A percentile compares a stretch with the other conserved stretches of the same genome.
phyloP scores from a whole-genome alignment of 352 stramenopile genomes.

The Vaucheria bursata region DNA sequence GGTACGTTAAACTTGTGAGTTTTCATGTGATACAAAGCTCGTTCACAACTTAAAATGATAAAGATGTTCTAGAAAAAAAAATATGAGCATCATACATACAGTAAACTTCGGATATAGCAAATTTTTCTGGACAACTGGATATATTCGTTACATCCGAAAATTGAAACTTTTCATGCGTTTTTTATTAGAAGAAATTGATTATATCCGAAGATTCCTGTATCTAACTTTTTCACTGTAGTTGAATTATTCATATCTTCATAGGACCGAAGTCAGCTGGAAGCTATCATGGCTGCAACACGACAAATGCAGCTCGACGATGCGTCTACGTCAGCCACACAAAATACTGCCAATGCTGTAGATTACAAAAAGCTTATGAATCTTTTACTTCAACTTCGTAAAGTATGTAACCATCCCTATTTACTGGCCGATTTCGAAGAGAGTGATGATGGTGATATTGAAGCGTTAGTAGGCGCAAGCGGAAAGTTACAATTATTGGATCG shows the following conservation, averaged over 20 bases:
- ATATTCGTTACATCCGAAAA: no score
- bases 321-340: not conserved
- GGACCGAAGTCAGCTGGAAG: conserved; percentile 12
- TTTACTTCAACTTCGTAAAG: conserved; percentile 86
- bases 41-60: no score
- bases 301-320: not conserved
- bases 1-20: not conserved
- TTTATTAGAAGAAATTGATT: no score
- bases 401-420: conserved; percentile 82
- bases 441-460: conserved; percentile 6
- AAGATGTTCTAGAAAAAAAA: no score
- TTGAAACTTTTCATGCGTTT: no score
- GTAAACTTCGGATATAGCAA: no score
- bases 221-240: no score
- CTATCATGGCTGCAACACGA: conserved; percentile 26
- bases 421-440: conserved; percentile 21
- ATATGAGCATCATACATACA: no score
- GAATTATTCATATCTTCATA: no score
- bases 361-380: conserved; percentile 81
- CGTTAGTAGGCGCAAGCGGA: conserved; percentile 64
- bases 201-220: no score
- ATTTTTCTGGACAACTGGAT: no score
- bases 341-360: conserved; percentile 21
- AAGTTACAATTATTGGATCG: conserved; percentile 99
- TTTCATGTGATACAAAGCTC: no score